Evolutionary conservation across 345 rosid genomes (phyloP), one percentile per base, ranked within the genome.

Genomic region (Ricinus communis): DNA sequence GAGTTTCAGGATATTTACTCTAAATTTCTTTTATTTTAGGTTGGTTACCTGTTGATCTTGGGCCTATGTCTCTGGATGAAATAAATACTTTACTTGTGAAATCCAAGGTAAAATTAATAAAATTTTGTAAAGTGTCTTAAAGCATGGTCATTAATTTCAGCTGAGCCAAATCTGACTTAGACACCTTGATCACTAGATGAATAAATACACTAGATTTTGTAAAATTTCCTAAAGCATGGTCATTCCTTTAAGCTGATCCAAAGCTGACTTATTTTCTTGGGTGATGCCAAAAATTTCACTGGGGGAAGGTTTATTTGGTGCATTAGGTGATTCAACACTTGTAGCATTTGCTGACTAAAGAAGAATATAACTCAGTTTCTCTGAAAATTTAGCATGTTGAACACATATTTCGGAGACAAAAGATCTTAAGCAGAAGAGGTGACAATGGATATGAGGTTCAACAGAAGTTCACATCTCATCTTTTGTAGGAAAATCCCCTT

Each of bases 31-130:
- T 40, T 56, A 30, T 71, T 73, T 73, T 80, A 89, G 91, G 90
- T 79, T 85, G 86, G 87, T 74, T 62, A 43, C 91, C 90, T 27
- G 81, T 87, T 72, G 94, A 87, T 82, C 72, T 87, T 71, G 94
- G 91, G 56, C 91, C 90, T 46, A 69, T 63, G 36, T 78, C 91
- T 58, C 52, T 84, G 74, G 75, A 87, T 31, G 87, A 84, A 76
- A 79, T 89, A 68, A 65, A 73, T 25, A 72, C 83, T 72, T 63
- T 84, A 53, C 81, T 89, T 47, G 66, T 59, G 57, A 80, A 72
- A 68, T 85, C 85, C 75, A 81, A 89, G 94, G 94, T 87, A 82
- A 68, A 60, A 43, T 24, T 53, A 58, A 55, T 64, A 40, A 18
- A 11, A 5, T 73, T 61, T 76, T 14, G 28, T 45, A 18, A 60